A percentile compares a stretch with the other conserved stretches of the same genome.
These are phyloP conservation scores for Panellus pusillus DNA, from an alignment of 768 basidiomycete genomes.

Conservation along the genomic window DNA sequence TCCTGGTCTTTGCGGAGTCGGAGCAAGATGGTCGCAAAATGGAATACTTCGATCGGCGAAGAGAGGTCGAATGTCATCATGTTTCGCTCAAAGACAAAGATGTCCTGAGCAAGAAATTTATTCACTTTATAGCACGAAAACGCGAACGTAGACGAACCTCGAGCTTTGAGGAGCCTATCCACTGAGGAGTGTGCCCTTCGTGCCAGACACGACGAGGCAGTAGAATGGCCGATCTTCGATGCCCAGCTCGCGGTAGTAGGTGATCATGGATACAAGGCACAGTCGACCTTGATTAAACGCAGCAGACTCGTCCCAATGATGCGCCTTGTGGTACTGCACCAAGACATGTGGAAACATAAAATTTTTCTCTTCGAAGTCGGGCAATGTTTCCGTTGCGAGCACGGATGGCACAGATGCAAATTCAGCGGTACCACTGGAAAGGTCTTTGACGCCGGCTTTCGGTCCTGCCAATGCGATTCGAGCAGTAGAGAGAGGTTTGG, in stretches of 20 bases:
- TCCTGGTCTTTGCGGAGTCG: constrained; percentile 1
- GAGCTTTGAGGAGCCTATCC: neutral
- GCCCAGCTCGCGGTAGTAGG: constrained; percentile 6
- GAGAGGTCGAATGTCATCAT: constrained; percentile 4
- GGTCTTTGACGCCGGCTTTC: too few species aligned
- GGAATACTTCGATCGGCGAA: neutral
- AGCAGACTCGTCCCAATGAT: neutral
- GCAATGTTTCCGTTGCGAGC: neutral
- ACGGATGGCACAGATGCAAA: too few species aligned
- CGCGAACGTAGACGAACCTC: neutral
- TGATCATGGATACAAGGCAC: constrained; percentile 1
- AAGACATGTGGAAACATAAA: constrained; percentile 1
- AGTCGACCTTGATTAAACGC: constrained; percentile 1
- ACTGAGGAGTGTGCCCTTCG: neutral
- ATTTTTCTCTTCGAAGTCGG: neutral
- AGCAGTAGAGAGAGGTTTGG: too few species aligned
- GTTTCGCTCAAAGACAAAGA: constrained; percentile 1
- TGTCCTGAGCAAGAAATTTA: neutral
- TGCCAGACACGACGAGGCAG: neutral
- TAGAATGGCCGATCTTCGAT: constrained; percentile 3
- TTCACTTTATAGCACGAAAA: neutral
- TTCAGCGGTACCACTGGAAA: too few species aligned
- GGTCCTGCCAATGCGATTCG: too few species aligned
- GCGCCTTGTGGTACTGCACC: constrained; percentile 1
- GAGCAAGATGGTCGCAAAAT: constrained; percentile 4